Percentiles rank a stretch among this genome's conserved stretches.
phyloP scores from a whole-genome alignment of 306 rosid genomes.

The Cucumis cinereus region DNA sequence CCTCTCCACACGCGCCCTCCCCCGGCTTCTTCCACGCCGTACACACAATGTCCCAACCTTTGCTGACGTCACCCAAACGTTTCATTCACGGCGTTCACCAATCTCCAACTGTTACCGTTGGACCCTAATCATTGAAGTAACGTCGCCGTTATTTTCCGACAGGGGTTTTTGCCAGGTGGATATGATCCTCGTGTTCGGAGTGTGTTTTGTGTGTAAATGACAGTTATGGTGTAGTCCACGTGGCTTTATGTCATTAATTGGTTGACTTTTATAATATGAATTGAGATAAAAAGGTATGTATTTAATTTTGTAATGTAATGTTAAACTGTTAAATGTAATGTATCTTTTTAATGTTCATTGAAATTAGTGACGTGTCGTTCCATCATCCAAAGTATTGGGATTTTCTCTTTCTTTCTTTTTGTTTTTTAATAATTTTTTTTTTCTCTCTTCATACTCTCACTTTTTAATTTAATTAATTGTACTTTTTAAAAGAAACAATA shows the following conservation, averaged over 20 bases:
- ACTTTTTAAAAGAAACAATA: neutral
- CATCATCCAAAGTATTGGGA: neutral
- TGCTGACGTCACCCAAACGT: neutral
- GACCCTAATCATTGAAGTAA: neutral
- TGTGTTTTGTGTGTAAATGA: neutral
- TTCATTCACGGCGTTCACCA: neutral
- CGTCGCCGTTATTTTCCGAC: neutral
- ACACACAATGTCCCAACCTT: too few species aligned
- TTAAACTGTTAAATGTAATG: neutral
- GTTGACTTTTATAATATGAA: neutral
- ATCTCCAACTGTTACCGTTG: neutral
- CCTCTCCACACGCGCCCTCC: neutral
- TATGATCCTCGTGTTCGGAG: neutral
- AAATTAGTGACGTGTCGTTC: neutral
- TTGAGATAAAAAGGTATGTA: neutral
- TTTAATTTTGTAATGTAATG: neutral
- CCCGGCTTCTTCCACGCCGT: neutral
- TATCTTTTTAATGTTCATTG: neutral
- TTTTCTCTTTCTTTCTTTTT: neutral
- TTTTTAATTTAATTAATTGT: neutral
- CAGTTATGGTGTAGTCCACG: neutral
- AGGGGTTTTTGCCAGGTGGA: neutral
- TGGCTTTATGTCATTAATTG: neutral
- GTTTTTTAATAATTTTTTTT: neutral
- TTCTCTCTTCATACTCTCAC: neutral